A percentile compares a stretch with the other conserved stretches of the same genome.
These are phyloP conservation scores for Anethum foeniculum DNA, from an alignment of 140 eudicot species.

Conservation along the genomic window DNA sequence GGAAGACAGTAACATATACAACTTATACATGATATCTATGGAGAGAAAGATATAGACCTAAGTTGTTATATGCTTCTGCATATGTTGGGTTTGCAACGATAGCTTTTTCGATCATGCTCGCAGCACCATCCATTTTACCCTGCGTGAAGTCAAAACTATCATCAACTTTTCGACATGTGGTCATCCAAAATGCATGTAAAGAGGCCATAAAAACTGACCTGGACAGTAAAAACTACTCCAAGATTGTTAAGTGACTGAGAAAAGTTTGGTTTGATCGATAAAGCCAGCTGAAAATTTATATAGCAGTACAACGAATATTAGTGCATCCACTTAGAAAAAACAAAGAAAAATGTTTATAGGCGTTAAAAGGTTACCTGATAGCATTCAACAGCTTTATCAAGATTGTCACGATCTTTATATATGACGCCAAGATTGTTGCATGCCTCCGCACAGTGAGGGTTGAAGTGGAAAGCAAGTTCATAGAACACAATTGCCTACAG, in stretches of 20 bases:
- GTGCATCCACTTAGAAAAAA: neutral
- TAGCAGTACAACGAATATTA: neutral
- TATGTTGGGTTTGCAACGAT: slow-evolving; percentile 90
- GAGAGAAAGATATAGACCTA: slow-evolving; percentile 38
- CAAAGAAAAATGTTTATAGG: slow-evolving; percentile 2
- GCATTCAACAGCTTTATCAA: slow-evolving; percentile 96
- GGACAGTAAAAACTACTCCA: slow-evolving; percentile 97
- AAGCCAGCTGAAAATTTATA: slow-evolving; percentile 57
- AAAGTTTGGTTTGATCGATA: slow-evolving; percentile 90
- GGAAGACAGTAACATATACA: neutral
- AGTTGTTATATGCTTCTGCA: slow-evolving; percentile 98
- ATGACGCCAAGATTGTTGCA: slow-evolving; percentile 97
- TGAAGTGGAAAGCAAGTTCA: slow-evolving; percentile 99
- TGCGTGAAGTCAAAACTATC: slow-evolving; percentile 20
- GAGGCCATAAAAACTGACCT: slow-evolving; percentile 37
- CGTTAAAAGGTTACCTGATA: slow-evolving; percentile 52
- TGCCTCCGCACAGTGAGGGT: slow-evolving; percentile 99
- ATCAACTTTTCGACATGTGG: slow-evolving; percentile 7
- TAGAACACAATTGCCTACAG: slow-evolving; percentile 95
- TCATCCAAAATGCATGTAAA: slow-evolving; percentile 5
- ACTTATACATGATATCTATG: neutral
- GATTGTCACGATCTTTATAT: slow-evolving; percentile 93
- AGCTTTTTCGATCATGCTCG: slow-evolving; percentile 96
- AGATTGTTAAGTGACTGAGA: slow-evolving; percentile 98
- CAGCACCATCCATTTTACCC: slow-evolving; percentile 99